These are phyloP conservation scores for Xanthoparmelia taractica DNA, from an alignment of 495 filamentous ascomycete species.

Conservation along the genomic window DNA sequence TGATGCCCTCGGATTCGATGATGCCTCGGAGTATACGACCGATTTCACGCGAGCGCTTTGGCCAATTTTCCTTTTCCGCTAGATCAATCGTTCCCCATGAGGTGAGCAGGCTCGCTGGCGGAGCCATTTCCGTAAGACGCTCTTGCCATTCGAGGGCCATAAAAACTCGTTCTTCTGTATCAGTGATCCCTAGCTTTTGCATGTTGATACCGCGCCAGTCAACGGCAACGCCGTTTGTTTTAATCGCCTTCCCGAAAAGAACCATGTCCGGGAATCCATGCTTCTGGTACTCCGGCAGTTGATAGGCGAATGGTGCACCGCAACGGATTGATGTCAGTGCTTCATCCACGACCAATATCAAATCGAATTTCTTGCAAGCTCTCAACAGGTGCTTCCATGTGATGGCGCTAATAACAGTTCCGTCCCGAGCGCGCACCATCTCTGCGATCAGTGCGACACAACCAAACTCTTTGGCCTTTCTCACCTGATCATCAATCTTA, in stretches of 20 bases:
- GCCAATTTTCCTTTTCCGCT: constrained; percentile 11
- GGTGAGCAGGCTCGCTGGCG: constrained; percentile 11
- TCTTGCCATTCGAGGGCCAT: constrained; percentile 25
- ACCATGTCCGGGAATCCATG: constrained; percentile 25
- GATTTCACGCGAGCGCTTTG: constrained; percentile 8
- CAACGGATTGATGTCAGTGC: constrained; percentile 26
- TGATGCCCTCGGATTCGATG: constrained; percentile 4
- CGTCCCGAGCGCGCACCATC: constrained; percentile 11
- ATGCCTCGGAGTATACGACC: constrained; percentile 7
- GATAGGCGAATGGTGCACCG: constrained; percentile 27
- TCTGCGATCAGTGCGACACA: constrained; percentile 17
- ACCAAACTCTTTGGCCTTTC: constrained; percentile 5
- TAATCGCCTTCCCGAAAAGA: constrained; percentile 27
- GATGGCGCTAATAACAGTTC: constrained; percentile 1
- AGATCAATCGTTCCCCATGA: constrained; percentile 19
- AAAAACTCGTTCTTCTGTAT: constrained; percentile 15
- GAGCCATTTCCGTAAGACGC: constrained; percentile 17
- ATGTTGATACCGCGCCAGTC: constrained; percentile 24
- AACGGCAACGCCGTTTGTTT: constrained; percentile 25
- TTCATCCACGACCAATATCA: constrained; percentile 27
- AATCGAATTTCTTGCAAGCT: constrained; percentile 18
- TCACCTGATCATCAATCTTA: constrained; percentile 7
- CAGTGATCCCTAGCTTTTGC: constrained; percentile 15
- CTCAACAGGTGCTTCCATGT: constrained; percentile 10
- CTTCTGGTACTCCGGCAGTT: constrained; percentile 21